A percentile compares a stretch with the other conserved stretches of the same genome.
These are phyloP conservation scores for Sarocladium oryzae DNA, from an alignment of 2,329 filamentous ascomycete species.

Conservation along the genomic window DNA sequence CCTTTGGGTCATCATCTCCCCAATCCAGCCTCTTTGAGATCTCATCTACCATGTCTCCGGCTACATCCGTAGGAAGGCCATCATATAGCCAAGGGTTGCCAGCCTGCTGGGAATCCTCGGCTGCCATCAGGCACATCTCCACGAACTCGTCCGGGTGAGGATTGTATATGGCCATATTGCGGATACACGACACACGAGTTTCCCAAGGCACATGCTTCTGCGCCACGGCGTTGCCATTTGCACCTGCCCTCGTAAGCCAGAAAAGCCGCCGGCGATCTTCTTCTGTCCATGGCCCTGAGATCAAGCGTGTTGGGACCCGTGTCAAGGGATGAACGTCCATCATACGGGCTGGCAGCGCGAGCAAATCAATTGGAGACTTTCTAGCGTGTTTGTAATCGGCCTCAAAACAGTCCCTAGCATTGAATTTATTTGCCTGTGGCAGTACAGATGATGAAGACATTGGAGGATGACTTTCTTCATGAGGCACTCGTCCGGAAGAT, in stretches of 20 bases:
- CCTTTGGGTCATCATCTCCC: constrained; percentile 20
- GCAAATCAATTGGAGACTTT: constrained; percentile 8
- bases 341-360: neutral
- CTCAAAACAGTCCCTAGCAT: constrained; percentile 29
- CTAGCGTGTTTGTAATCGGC: constrained; percentile 25
- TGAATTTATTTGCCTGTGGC: constrained; percentile 21
- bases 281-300: constrained; percentile 36
- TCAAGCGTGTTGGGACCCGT: constrained; percentile 32
- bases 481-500: neutral
- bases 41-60: constrained; percentile 18
- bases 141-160: constrained; percentile 22
- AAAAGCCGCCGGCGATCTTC: constrained; percentile 34
- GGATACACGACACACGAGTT: constrained; percentile 28
- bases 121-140: constrained; percentile 24
- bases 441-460: constrained; percentile 14
- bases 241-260: constrained; percentile 37
- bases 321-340: constrained; percentile 32
- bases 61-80: constrained; percentile 23
- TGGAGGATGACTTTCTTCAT: neutral
- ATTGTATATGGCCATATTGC: constrained; percentile 26
- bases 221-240: constrained; percentile 20
- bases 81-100: constrained; percentile 17
- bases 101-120: neutral
- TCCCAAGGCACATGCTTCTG: constrained; percentile 33
- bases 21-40: constrained; percentile 24